A percentile compares a stretch with the other conserved stretches of the same genome.
Conservation (phyloP, 768 basidiomycete species). For the Trametes cinnabarina region DNA sequence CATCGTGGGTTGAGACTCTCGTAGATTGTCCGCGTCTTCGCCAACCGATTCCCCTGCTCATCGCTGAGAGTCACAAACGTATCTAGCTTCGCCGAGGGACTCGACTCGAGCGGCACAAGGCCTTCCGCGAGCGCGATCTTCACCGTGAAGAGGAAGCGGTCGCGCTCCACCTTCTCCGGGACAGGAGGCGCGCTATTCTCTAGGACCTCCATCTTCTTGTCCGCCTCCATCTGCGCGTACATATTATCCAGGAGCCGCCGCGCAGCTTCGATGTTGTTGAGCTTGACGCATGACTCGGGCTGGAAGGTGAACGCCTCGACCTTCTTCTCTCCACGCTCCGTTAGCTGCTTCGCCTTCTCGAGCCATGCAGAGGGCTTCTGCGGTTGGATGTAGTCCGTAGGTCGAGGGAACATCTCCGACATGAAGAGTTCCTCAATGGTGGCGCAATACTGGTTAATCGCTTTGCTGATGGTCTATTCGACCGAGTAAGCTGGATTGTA, state of each 20-base stretch:
- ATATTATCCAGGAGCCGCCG: slow-evolving; percentile 89
- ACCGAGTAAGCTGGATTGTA: too few relatives aligned
- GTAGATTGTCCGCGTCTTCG: slow-evolving; percentile 95
- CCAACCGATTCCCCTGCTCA: slow-evolving; percentile 82
- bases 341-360: slow-evolving; percentile 78
- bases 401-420: slow-evolving; percentile 91
- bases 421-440: slow-evolving; percentile 87
- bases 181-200: slow-evolving; percentile 60
- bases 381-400: slow-evolving; percentile 73
- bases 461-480: slow-evolving; percentile 91
- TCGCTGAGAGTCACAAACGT: slow-evolving; percentile 95
- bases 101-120: slow-evolving; percentile 73
- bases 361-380: slow-evolving; percentile 88
- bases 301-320: slow-evolving; percentile 94
- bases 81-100: slow-evolving; percentile 77
- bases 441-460: slow-evolving; percentile 88
- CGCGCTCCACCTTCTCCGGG: slow-evolving; percentile 65
- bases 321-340: slow-evolving; percentile 81
- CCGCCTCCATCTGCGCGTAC: slow-evolving; percentile 89
- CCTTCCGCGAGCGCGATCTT: slow-evolving; percentile 92
- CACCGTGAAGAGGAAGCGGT: slow-evolving; percentile 83
- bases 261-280: slow-evolving; percentile 95
- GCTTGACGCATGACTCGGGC: slow-evolving; percentile 91
- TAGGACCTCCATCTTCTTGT: slow-evolving; percentile 72
- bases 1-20: slow-evolving; percentile 89